Conservation (phyloP, 2,329 filamentous ascomycete species). For the Xylariaceae sp. region DNA sequence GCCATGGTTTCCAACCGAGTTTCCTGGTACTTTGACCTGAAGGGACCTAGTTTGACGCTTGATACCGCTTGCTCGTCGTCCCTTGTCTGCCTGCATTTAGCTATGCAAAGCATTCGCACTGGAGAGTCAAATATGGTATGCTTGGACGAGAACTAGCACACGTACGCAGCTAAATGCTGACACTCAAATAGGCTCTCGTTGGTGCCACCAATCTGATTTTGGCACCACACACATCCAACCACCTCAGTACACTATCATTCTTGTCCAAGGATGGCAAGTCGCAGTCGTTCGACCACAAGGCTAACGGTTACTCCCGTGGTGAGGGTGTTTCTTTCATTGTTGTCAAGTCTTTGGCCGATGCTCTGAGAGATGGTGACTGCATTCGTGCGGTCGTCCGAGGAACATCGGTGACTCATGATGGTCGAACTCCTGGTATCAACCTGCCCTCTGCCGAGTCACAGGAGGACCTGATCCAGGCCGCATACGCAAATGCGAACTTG, state of each 20-base stretch:
- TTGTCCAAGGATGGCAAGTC: conserved; percentile 39
- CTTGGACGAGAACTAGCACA: background rate
- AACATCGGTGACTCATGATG: conserved; percentile 52
- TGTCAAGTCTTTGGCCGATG: conserved; percentile 55
- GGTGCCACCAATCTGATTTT: conserved; percentile 40
- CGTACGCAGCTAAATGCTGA: conserved; percentile 8
- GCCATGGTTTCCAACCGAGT: conserved; percentile 47
- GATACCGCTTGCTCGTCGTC: conserved; percentile 52
- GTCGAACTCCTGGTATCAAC: conserved; percentile 50
- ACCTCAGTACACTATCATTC: conserved; percentile 39
- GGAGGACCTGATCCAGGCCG: conserved; percentile 46
- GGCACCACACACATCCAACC: conserved; percentile 41
- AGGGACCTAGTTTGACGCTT: conserved; percentile 49
- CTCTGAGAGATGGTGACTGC: conserved; percentile 53
- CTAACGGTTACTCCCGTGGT: conserved; percentile 50
- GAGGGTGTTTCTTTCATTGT: conserved; percentile 56
- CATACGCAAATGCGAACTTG: conserved; percentile 43
- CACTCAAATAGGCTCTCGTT: conserved; percentile 33
- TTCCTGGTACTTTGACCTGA: conserved; percentile 48
- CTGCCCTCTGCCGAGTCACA: conserved; percentile 43
- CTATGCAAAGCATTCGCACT: conserved; percentile 46
- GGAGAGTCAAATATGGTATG: conserved; percentile 44
- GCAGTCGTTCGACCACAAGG: conserved; percentile 40
- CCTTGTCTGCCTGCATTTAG: conserved; percentile 48
- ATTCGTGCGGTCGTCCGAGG: conserved; percentile 49